Base-by-base conservation (phyloP, 2,329 filamentous ascomycete genomes). In the Colletotrichum sp. region DNA sequence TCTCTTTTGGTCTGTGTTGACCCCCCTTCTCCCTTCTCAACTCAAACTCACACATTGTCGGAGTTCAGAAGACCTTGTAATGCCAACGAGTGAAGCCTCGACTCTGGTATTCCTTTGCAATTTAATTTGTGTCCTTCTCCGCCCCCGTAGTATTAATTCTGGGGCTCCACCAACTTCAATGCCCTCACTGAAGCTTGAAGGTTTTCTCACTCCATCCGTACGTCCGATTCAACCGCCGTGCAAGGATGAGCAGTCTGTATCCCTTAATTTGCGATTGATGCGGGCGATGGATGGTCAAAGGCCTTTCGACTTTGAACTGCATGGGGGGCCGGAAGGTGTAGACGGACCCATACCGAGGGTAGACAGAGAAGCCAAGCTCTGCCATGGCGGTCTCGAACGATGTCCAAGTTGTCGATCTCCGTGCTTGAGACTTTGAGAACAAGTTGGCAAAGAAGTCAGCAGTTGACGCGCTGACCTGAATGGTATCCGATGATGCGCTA, bases 301-400 rank as follows among this genome's bases (percentile, higher is more conserved):
- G 57, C 9, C 30, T 60, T 18, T 80, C 76, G 18, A 79, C 78
- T 0, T 39, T 68, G 78, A 83, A 79, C 2, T 32, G 71, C 28
- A 80, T 76, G 0, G 85, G 81, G 0, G 85, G 85, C 0, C 65
- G 65, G 68, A 87, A 87, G 1, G 84, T 88, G 76, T 84, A 87
- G 2, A 86, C 82, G 0, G 87, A 89, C 3, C 87, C 87, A 39
- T 83, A 84, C 75, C 82, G 86, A 2, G 86, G 84, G 2, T 82
- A 15, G 4, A 88, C 81, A 0, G 86, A 85, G 76, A 89, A 89
- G 3, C 83, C 84, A 34, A 88, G 44, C 15, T 86, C 85, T 0
- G 77, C 80, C 84, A 89, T 86, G 39, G 86, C 87, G 1, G 82
- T 79, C 71, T 84, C 82, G 49, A 89, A 89, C 0, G 81, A 79